Evolutionary conservation across 2,329 filamentous ascomycete species (phyloP), one percentile per base, ranked within the genome.

Genomic region (Aspergillus alliaceus): DNA sequence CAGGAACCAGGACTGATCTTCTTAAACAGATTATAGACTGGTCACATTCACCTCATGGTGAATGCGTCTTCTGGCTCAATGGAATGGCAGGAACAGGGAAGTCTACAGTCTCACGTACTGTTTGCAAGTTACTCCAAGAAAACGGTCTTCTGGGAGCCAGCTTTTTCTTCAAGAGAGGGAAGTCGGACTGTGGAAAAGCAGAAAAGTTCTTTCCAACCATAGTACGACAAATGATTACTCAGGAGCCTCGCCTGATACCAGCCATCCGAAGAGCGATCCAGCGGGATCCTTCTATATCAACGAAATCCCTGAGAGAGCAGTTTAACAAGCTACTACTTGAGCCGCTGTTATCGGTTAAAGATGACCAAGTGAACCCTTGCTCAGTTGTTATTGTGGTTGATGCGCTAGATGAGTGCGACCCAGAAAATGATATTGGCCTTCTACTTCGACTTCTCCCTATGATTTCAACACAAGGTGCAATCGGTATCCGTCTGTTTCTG

Each of bases 151-250:
- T 76, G 39, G 69, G 67, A 18, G 72, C 73, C 2, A 77, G 70
- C 56, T 80, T 81, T 62, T 79, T 80, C 64, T 82, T 81, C 64
- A 78, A 77, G 52, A 73, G 68, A 55, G 75, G 74, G 2, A 75
- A 77, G 42, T 64, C 63, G 4, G 74, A 80, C 57, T 70, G 74
- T n/a, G 69, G 72, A 4, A 68, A 65, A 29, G 67, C 70, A 2
- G 56, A 61, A 6, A 69, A 64, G 48, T 69, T 81, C 44, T 70
- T 80, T 25, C 65, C 75, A 1, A 80, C 77, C 0, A 65, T 66
- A 29, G 15, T 35, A 3, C 25, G 8, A 1, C 64, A 65, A 44
- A 31, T 82, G 31, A 72, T 74, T 0, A 20, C 22, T 0, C 61
- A 61, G 15, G 54, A 72, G 11, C 73, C 74, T 6, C 46, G 53